A percentile compares a stretch with the other conserved stretches of the same genome.
Evolutionary conservation across 345 rosid species (phyloP).

Genomic region (Arabidopsis suecica): DNA sequence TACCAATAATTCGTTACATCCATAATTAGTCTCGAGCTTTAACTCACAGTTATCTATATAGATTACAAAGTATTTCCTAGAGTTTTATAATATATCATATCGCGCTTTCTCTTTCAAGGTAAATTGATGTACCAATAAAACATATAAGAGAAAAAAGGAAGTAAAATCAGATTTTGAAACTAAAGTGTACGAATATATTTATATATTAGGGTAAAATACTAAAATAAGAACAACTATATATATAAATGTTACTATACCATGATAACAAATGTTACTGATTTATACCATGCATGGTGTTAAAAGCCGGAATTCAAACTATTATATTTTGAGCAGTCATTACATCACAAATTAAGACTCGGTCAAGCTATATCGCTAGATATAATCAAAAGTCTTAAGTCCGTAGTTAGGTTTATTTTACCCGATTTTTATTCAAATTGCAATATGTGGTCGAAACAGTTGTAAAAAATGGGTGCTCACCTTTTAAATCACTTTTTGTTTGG

Average conservation of each 20-base stretch:
- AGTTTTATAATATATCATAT: neutral
- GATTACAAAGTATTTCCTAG: neutral
- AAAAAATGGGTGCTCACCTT: slow-evolving; percentile 15
- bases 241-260: no score
- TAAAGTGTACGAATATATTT: no score
- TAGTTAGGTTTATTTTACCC: neutral
- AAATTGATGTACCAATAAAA: neutral
- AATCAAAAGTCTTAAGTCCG: neutral
- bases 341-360: neutral
- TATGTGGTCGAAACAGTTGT: slow-evolving; percentile 12
- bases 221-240: neutral
- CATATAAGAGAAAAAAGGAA: neutral
- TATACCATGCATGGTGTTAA: neutral
- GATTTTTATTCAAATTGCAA: neutral
- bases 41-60: neutral
- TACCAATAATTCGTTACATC: neutral
- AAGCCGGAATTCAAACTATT: neutral
- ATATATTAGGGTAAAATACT: neutral
- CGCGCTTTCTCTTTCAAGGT: neutral
- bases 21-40: neutral
- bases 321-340: neutral
- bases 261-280: neutral
- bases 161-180: neutral
- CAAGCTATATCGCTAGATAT: neutral
- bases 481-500: slow-evolving; percentile 12